Evolutionary conservation across 1,139 yeast species (phyloP).

Genomic region (Diutina pseudorugosa): DNA sequence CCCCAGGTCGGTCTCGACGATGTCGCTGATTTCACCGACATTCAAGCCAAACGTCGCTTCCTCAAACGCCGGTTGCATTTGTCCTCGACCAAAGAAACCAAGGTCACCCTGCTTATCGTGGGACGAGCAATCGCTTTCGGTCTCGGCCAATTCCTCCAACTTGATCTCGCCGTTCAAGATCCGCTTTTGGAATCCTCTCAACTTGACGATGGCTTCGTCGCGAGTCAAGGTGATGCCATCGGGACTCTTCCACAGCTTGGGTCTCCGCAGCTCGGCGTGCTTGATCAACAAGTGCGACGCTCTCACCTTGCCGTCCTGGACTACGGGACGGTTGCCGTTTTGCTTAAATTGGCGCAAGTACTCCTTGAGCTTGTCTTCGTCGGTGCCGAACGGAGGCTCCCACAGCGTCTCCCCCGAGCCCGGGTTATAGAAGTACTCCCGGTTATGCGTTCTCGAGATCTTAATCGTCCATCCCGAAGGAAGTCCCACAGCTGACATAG

Average conservation of each 20-base stretch:
- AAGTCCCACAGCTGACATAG: slow-evolving; percentile 34
- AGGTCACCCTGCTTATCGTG: slow-evolving; percentile 85
- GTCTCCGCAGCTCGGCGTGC: slow-evolving; percentile 75
- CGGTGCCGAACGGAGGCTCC: slow-evolving; percentile 87
- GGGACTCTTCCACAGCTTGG: slow-evolving; percentile 81
- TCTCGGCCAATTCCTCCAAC: slow-evolving; percentile 60
- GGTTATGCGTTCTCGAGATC: slow-evolving; percentile 67
- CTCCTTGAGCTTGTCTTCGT: slow-evolving; percentile 42
- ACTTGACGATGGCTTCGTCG: slow-evolving; percentile 68
- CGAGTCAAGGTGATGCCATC: slow-evolving; percentile 60
- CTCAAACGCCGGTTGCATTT: slow-evolving; percentile 93
- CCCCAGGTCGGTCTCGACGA: slow-evolving; percentile 86
- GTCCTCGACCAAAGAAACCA: slow-evolving; percentile 80
- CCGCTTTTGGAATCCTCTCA: slow-evolving; percentile 45
- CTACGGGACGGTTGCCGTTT: slow-evolving; percentile 55
- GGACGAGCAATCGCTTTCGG: slow-evolving; percentile 84
- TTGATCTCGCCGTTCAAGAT: slow-evolving; percentile 61
- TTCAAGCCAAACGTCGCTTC: slow-evolving; percentile 72
- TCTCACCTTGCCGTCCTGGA: slow-evolving; percentile 29
- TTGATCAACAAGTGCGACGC: slow-evolving; percentile 65
- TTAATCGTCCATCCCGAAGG: slow-evolving; percentile 80
- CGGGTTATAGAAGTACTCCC: slow-evolving; percentile 72
- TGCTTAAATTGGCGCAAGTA: slow-evolving; percentile 38
- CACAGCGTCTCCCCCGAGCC: slow-evolving; percentile 67
- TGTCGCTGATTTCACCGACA: slow-evolving; percentile 73